Conservation (phyloP, 2,329 filamentous ascomycete species). For the Sporothrix inflata region DNA sequence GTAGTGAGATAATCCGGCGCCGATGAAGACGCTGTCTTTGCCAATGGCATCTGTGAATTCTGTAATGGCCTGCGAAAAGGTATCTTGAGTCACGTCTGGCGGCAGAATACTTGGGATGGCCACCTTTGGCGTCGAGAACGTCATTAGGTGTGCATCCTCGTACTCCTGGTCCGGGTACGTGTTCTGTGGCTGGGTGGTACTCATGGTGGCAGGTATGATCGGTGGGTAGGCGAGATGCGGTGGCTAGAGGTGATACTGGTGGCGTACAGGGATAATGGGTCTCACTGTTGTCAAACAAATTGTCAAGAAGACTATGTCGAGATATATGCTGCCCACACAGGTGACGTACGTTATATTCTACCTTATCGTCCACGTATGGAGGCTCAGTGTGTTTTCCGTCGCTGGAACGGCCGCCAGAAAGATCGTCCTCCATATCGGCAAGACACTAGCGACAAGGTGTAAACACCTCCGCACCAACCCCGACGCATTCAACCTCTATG, state of each 20-base stretch:
- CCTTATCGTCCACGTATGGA: too few relatives aligned
- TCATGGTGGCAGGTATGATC: background rate
- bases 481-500: background rate
- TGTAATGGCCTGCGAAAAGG: slow-evolving; percentile 43
- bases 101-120: slow-evolving; percentile 44
- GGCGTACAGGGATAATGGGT: too few relatives aligned
- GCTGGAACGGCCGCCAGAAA: background rate
- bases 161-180: slow-evolving; percentile 44
- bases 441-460: background rate
- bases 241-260: background rate
- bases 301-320: too few relatives aligned
- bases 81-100: slow-evolving; percentile 41
- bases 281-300: too few relatives aligned
- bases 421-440: background rate
- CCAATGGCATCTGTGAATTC: slow-evolving; percentile 42
- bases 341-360: too few relatives aligned
- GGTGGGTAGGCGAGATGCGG: background rate
- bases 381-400: too few relatives aligned
- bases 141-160: slow-evolving; percentile 44
- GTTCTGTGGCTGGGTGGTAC: slow-evolving; percentile 7
- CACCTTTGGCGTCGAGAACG: slow-evolving; percentile 45
- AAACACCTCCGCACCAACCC: background rate
- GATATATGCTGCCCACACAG: too few relatives aligned
- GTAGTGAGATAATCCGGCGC: slow-evolving; percentile 44
- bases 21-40: slow-evolving; percentile 43